A percentile compares a stretch with the other conserved stretches of the same genome.
These are phyloP conservation scores for Cyclotella choctawhatcheeana DNA, from an alignment of 108 stramenopile species.

Conservation along the genomic window DNA sequence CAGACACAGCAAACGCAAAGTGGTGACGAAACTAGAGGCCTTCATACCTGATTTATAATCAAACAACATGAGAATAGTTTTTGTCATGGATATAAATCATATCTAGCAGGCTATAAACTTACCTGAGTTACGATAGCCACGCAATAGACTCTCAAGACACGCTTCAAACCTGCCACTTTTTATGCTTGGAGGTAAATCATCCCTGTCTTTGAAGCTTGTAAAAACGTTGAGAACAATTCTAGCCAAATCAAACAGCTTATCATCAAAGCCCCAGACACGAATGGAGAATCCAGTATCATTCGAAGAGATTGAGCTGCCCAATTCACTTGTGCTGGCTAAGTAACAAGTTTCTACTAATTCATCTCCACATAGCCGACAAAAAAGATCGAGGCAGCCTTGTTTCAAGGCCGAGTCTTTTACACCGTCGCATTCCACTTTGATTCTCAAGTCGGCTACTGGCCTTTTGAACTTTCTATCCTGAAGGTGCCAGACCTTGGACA, in stretches of 20 bases:
- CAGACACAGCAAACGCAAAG: constrained; percentile 70
- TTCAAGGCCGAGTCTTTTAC: constrained; percentile 73
- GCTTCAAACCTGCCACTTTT: constrained; percentile 65
- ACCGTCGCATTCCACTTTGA: constrained; percentile 62
- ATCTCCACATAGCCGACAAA: constrained; percentile 72
- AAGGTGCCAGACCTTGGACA: constrained; percentile 84
- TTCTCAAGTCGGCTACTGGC: constrained; percentile 81
- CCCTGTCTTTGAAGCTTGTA: constrained; percentile 64
- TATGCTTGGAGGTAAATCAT: constrained; percentile 59
- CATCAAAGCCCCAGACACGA: constrained; percentile 80
- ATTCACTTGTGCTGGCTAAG: constrained; percentile 75
- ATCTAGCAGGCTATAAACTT: too few relatives aligned
- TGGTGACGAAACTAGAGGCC: constrained; percentile 53
- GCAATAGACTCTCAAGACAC: constrained; percentile 66
- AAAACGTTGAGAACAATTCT: constrained; percentile 54
- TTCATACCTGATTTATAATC: too few relatives aligned
- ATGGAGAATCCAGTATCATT: constrained; percentile 76
- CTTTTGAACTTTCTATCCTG: constrained; percentile 85
- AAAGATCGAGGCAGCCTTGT: constrained; percentile 72
- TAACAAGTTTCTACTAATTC: constrained; percentile 74
- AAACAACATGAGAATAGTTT: too few relatives aligned
- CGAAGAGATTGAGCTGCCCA: constrained; percentile 59
- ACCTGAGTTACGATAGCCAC: constrained; percentile 66
- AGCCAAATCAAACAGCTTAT: constrained; percentile 73
- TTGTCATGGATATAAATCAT: too few relatives aligned